Conservation (phyloP, 768 basidiomycete species). For the Tephrocybe sp. region DNA sequence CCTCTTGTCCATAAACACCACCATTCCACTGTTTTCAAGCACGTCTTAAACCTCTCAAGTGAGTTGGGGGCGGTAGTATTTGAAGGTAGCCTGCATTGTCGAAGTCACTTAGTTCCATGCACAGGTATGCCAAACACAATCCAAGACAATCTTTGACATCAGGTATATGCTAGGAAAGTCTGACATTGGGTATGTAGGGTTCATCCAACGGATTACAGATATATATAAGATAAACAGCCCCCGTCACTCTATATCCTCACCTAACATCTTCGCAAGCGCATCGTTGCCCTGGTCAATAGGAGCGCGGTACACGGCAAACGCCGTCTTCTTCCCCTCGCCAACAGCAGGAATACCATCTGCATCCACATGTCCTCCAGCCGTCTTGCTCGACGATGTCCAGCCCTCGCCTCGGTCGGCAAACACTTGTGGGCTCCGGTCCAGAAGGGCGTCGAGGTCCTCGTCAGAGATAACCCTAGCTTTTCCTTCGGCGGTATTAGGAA, state of each 20-base stretch:
- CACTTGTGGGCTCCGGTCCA: slow-evolving; percentile 78
- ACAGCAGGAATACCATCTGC: slow-evolving; percentile 4
- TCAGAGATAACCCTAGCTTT: slow-evolving; percentile 79
- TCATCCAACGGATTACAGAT: no score
- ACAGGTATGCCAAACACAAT: no score
- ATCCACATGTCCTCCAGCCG: background rate
- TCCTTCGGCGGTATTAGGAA: slow-evolving; percentile 68
- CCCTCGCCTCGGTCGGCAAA: slow-evolving; percentile 70
- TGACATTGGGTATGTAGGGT: background rate
- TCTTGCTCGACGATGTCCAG: slow-evolving; percentile 56
- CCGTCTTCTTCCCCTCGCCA: slow-evolving; percentile 41
- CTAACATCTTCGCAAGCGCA: slow-evolving; percentile 68
- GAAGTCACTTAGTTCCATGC: no score
- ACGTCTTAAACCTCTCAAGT: no score
- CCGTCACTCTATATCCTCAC: slow-evolving; percentile 35
- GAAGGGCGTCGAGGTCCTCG: slow-evolving; percentile 72
- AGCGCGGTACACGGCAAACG: slow-evolving; percentile 79
- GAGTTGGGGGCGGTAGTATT: no score
- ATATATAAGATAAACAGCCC: no score
- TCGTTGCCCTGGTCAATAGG: slow-evolving; percentile 65
- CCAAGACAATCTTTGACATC: no score
- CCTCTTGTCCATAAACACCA: no score
- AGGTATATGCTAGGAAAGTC: no score
- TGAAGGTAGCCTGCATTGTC: no score
- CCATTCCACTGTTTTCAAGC: no score